A percentile compares a stretch with the other conserved stretches of the same genome.
These are phyloP conservation scores for Actinidia polygama DNA, from an alignment of 179 eudicot genomes.

Conservation along the genomic window DNA sequence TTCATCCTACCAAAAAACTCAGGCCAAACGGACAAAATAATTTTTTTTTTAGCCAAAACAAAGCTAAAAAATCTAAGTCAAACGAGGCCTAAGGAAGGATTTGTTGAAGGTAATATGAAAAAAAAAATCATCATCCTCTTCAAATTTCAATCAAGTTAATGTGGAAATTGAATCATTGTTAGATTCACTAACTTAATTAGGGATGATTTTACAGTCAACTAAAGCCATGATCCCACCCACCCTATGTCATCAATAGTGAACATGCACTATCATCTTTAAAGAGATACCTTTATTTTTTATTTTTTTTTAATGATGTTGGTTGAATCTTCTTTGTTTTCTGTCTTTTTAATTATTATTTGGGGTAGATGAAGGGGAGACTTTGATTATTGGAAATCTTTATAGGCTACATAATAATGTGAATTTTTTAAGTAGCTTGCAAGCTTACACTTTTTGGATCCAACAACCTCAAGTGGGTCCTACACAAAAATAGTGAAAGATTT, in stretches of 20 bases:
- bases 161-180: neutral
- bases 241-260: neutral
- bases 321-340: neutral
- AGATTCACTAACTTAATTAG: neutral
- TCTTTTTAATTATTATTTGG: neutral
- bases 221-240: neutral
- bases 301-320: neutral
- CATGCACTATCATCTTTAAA: neutral
- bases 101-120: no score
- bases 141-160: no score
- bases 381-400: neutral
- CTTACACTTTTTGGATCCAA: neutral
- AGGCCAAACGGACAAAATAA: no score
- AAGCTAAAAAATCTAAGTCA: no score
- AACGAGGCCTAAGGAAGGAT: no score
- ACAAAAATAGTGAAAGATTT: neutral
- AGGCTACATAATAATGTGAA: neutral
- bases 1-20: no score
- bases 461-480: neutral
- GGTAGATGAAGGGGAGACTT: neutral
- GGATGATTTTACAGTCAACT: neutral
- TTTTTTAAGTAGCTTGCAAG: neutral
- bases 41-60: no score
- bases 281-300: neutral
- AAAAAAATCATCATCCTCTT: no score